Base-by-base conservation (phyloP, 805 yeast genomes). In the Spathaspora passalidarum region DNA sequence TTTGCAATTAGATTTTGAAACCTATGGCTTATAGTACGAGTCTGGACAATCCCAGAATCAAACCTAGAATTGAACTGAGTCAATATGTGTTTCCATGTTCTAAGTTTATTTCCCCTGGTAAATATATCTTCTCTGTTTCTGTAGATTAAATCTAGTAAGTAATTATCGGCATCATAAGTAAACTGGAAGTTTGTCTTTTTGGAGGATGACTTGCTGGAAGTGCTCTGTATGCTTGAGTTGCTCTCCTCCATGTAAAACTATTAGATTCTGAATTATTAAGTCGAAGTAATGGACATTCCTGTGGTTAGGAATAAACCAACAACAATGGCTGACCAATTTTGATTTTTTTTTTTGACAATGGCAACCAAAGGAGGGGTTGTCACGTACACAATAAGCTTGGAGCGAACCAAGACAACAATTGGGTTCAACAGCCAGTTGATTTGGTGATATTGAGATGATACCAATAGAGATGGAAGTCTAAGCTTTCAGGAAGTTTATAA, bases 21-120 rank as follows among this genome's bases (percentile, higher is more conserved):
- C 35, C 65, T 50, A 26, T 61, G 62, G 32, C 52, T 60, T 32
- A 62, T 49, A 10, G 65, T 62, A 23, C 65, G 25, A 5, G 60
- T 51, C 46, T 61, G 65, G 5, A 60, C 50, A 10, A 61, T 56
- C 18, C 46, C 46, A 20, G 59, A 35, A n/a, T 51, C 23, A 29
- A 49, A 48, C 16, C 38, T 43, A 7, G 46, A 45, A 40, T 62
- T 62, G 42, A 60, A 61, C 26, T 57, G 56, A 16, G 40, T 37
- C 21, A 62, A 48, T n/a, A 62, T 55, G 5, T 40, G 34, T 13
- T 55, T 54, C 66, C 66, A 62, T 1, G 63, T 60, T 43, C 56
- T 60, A 32, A 59, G 45, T 19, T 62, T 57, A 18, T 56, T 50
- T 2, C 66, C 66, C 34, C 65, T 46, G n/a, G 60, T 57, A 45